Evolutionary conservation across 2,329 filamentous ascomycete species (phyloP), one percentile per base, ranked within the genome.

Genomic region (Parastagonospora avenae): DNA sequence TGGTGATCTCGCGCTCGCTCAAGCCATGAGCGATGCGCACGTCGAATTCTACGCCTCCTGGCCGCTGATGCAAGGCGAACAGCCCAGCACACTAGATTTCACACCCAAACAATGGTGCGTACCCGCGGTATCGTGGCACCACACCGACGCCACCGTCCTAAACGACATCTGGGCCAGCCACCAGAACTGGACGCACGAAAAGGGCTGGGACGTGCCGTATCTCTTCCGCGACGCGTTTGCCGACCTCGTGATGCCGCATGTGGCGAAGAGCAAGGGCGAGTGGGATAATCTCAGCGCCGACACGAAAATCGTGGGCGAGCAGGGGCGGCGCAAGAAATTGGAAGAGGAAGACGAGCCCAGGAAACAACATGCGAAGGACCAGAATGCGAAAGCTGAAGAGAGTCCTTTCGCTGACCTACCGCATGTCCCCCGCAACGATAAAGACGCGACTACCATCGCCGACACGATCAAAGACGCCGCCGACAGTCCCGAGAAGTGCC

Each of bases 1-100:
- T 42, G 74, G 74, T 11, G 74, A 76, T 50, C 51, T 70, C 32
- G 62, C 73, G 14, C 63, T 76, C 4, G 66, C 71, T 1, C 67
- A 60, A 11, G 70, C 72, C 3, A 60, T 76, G 28, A 48, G 52
- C 7, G 64, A 76, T 7, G 67, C 70, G 8, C 64, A 67, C 14
- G 69, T 75, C 14, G 68, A 70, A 19, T 62, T 74, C 14, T 71
- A 74, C 5, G 66, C 66, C 16, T 67, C 72, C 0, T 78, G 71
- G 63, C 77, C 77, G 0, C 68, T 77, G 42, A 68, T 79, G 10
- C 77, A 80, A 53, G 69, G 74, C 35, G 76, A 77, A 48, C 74
- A 71, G 15, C 74, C 74, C 4, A 58, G 59, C 31, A 73, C 71
- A 0, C 63, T 79, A 27, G 70, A 75, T 33, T 79, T 70, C 66